These are phyloP conservation scores for Amylocystis lapponica DNA, from an alignment of 768 basidiomycete species.

Conservation along the genomic window DNA sequence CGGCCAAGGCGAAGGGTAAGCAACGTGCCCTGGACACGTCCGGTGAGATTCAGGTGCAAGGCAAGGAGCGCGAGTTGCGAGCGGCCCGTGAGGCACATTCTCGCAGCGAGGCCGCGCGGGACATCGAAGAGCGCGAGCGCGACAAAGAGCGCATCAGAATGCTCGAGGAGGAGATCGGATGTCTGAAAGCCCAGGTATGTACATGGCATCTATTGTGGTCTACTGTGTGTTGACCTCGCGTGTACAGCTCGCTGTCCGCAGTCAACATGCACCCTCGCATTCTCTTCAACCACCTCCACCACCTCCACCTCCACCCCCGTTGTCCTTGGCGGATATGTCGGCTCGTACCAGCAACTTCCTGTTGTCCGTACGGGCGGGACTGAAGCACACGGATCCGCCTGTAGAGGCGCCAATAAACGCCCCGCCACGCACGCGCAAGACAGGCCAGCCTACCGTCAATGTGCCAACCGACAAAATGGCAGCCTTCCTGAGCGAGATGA, in stretches of 20 bases:
- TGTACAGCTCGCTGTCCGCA: constrained; percentile 4
- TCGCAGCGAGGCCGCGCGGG: constrained; percentile 33
- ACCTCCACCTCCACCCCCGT: constrained; percentile 23
- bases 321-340: constrained; percentile 11
- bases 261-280: constrained; percentile 14
- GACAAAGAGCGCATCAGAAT: constrained; percentile 60
- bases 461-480: constrained; percentile 79
- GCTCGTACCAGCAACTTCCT: constrained; percentile 33
- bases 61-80: constrained; percentile 58
- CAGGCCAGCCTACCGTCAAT: constrained; percentile 65
- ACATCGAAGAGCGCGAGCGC: constrained; percentile 39
- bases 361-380: constrained; percentile 55
- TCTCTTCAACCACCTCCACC: constrained; percentile 39
- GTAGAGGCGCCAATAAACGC: constrained; percentile 65
- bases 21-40: constrained; percentile 33
- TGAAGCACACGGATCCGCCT: constrained; percentile 52
- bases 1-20: constrained; percentile 29
- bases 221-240: neutral
- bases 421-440: constrained; percentile 31
- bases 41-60: constrained; percentile 42
- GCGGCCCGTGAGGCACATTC: constrained; percentile 48
- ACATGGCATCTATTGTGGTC: neutral
- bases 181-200: constrained; percentile 47
- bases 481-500: constrained; percentile 75
- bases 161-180: constrained; percentile 61